phyloP scores from a whole-genome alignment of 768 basidiomycete genomes.

The Suillus subluteus region DNA sequence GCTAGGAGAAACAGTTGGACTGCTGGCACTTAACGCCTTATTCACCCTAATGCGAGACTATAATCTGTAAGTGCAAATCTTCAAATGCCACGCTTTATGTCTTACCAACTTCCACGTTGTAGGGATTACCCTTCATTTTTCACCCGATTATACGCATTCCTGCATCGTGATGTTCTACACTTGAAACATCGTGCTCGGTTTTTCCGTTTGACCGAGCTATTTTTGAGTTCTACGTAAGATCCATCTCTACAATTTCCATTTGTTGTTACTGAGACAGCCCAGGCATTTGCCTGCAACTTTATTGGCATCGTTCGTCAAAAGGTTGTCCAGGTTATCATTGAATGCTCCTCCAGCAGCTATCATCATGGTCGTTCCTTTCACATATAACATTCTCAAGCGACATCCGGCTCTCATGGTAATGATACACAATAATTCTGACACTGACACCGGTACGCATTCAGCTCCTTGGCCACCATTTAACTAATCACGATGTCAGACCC shows the following conservation, averaged over 20 bases:
- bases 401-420: conserved; percentile 93
- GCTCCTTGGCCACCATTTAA: not conserved
- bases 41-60: conserved; percentile 92
- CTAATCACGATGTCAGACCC: conserved; percentile 53
- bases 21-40: conserved; percentile 89
- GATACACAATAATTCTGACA: conserved; percentile 70
- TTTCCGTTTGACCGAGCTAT: conserved; percentile 89
- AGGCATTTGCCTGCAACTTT: conserved; percentile 88
- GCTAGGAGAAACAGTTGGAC: conserved; percentile 79
- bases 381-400: conserved; percentile 90
- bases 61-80: conserved; percentile 70
- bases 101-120: conserved; percentile 16
- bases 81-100: not conserved
- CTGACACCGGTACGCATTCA: conserved; percentile 37
- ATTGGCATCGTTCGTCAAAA: conserved; percentile 95
- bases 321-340: conserved; percentile 82
- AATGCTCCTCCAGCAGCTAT: conserved; percentile 88
- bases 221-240: conserved; percentile 88
- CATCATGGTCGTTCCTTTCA: conserved; percentile 89
- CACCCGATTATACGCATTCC: conserved; percentile 85
- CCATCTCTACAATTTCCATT: conserved; percentile 7
- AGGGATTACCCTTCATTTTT: conserved; percentile 98
- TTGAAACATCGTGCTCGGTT: conserved; percentile 93
- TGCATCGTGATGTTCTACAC: conserved; percentile 87
- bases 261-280: conserved; percentile 12